Percentiles rank a stretch among this genome's conserved stretches.
phyloP scores from a whole-genome alignment of 2,329 filamentous ascomycete genomes.

The Colletotrichum melonis region DNA sequence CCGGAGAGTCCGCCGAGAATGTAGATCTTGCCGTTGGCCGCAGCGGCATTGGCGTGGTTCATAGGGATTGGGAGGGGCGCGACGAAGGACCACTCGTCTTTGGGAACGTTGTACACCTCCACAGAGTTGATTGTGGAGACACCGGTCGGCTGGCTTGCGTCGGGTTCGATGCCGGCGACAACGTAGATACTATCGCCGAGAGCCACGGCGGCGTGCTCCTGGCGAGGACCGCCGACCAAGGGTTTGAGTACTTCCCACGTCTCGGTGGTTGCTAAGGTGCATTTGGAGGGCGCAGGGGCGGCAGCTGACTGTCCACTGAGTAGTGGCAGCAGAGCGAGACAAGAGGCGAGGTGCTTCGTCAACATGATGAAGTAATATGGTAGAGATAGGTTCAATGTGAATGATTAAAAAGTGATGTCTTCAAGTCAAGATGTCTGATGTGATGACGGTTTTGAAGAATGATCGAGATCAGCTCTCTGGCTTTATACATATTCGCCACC shows the following conservation, averaged over 20 bases:
- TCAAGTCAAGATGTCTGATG: too few species aligned
- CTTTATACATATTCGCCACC: background rate
- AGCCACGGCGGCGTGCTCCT: background rate
- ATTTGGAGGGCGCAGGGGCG: too few species aligned
- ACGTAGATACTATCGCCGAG: background rate
- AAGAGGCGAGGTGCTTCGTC: too few species aligned
- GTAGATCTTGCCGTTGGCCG: conserved; percentile 49
- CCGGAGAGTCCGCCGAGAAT: conserved; percentile 49
- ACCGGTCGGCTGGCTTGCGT: conserved; percentile 1
- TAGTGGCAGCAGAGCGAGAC: too few species aligned
- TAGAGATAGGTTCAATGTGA: too few species aligned
- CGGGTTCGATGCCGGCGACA: background rate
- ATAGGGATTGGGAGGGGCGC: conserved; percentile 43
- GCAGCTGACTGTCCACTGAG: too few species aligned
- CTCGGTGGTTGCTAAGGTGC: too few species aligned
- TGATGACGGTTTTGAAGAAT: too few species aligned
- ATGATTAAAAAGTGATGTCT: too few species aligned
- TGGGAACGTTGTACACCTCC: conserved; percentile 44
- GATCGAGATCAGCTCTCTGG: too few species aligned
- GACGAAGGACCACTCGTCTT: conserved; percentile 42
- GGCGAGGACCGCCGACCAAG: background rate
- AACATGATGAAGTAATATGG: too few species aligned
- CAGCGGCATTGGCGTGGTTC: conserved; percentile 52
- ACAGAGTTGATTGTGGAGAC: conserved; percentile 42
- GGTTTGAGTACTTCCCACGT: too few species aligned